Conservation (phyloP, 2,329 filamentous ascomycete species). For the Aspergillus sp. region DNA sequence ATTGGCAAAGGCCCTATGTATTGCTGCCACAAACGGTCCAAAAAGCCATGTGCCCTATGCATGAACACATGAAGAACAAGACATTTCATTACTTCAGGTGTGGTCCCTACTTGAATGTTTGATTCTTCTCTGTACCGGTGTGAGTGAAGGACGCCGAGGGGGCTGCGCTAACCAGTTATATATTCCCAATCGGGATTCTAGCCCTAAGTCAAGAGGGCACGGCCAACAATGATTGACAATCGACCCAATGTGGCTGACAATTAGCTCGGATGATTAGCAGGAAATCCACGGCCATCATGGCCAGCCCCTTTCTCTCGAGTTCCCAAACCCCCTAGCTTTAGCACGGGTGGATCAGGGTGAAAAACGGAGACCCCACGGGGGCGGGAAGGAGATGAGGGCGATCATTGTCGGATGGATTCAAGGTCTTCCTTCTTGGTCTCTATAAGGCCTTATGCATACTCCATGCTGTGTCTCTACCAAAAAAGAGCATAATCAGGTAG, state of each 20-base stretch:
- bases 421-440: not conserved
- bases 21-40: too few species aligned
- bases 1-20: too few species aligned
- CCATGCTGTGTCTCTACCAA: not conserved
- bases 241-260: too few species aligned
- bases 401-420: not conserved
- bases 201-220: not conserved
- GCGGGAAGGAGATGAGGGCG: slow-evolving; percentile 3
- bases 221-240: not conserved
- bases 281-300: not conserved
- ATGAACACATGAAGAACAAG: too few species aligned
- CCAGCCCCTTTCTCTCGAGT: not conserved
- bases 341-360: slow-evolving; percentile 10
- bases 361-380: slow-evolving; percentile 10
- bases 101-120: too few species aligned
- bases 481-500: not conserved
- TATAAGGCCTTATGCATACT: not conserved
- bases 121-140: too few species aligned
- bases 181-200: not conserved
- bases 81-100: too few species aligned
- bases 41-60: too few species aligned
- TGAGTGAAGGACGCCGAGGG: too few species aligned
- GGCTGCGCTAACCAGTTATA: too few species aligned
- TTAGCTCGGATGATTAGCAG: not conserved
- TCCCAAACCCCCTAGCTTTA: not conserved